Evolutionary conservation across 78 protist species (phyloP).

Genomic region (Dictyostelium brefeldianum): DNA sequence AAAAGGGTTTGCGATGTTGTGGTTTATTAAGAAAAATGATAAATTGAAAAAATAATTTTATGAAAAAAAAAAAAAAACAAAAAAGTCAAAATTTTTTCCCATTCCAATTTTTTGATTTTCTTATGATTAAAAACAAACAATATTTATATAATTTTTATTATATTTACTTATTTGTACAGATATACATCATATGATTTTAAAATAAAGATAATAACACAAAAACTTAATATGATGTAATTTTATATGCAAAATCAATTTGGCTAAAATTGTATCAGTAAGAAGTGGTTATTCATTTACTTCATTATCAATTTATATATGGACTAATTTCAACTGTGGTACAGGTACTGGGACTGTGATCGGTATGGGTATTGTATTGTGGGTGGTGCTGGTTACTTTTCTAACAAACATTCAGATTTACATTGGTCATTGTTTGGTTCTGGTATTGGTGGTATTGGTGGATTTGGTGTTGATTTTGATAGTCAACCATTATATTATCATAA

Average conservation of each 20-base stretch:
- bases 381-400: neutral
- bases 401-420: neutral
- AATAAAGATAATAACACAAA: too few relatives aligned
- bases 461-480: neutral
- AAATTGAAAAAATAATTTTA: too few relatives aligned
- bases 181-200: too few relatives aligned
- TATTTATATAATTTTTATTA: too few relatives aligned
- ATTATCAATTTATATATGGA: neutral
- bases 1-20: too few relatives aligned
- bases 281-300: constrained; percentile 36
- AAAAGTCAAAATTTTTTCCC: too few relatives aligned
- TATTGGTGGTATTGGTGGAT: neutral
- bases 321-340: constrained; percentile 27
- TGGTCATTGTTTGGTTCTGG: constrained; percentile 28
- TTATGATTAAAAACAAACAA: too few relatives aligned
- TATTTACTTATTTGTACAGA: too few relatives aligned
- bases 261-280: neutral
- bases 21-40: neutral
- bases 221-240: neutral
- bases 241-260: neutral
- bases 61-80: too few relatives aligned
- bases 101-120: too few relatives aligned
- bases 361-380: constrained; percentile 25
- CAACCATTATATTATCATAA: neutral
- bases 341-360: constrained; percentile 28